Evolutionary conservation across 192 early-diverging fungal species (phyloP), one percentile per base, ranked within the genome.

Genomic region (Mortierella hygrophila): DNA sequence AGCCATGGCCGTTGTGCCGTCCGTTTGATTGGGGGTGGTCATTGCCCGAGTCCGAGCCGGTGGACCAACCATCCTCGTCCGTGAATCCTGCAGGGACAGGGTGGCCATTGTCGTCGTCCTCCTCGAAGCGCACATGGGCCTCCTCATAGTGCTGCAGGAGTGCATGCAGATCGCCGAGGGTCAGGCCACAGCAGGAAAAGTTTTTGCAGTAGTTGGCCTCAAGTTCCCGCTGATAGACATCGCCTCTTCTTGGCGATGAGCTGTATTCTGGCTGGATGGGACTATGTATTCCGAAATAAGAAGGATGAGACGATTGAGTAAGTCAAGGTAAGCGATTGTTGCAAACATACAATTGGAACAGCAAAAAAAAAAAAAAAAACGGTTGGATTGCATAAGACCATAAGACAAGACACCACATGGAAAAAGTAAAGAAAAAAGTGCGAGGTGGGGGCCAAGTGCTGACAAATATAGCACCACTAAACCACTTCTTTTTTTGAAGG

Each of bases 81-180:
- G 76, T 79, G 72, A 86, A 86, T 6, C 84, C 84, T 35, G 84
- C 79, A 26, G 79, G 75, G 4, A 80, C 84, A 2, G 84, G 84
- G 26, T 81, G 84, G 42, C 79, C 82, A 72, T 85, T 81, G 54
- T 86, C 84, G 32, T 86, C 84, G 76, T 99, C 98, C 20, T 96
- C 94, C 81, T 97, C 97, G 57, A 97, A 92, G 68, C 94, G 93
- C 75, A 97, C 96, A 75, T 99, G 98, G 83, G 92, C 94, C 87
- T 99, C 98, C 89, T 99, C 98, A 82, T 97, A 98, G 89, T 99
- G 98, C 90, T 97, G 97, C 55, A 99, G 90, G 74, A 99, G 94
- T 84, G 97, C 97, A 91, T 99, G 98, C 80, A 99, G 90, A 88
- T 97, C 96, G 74, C 93, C 93, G 46, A 99, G 91, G 40, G 95